Evolutionary conservation across 495 filamentous ascomycete species (phyloP).

Genomic region (Xylaria curta): DNA sequence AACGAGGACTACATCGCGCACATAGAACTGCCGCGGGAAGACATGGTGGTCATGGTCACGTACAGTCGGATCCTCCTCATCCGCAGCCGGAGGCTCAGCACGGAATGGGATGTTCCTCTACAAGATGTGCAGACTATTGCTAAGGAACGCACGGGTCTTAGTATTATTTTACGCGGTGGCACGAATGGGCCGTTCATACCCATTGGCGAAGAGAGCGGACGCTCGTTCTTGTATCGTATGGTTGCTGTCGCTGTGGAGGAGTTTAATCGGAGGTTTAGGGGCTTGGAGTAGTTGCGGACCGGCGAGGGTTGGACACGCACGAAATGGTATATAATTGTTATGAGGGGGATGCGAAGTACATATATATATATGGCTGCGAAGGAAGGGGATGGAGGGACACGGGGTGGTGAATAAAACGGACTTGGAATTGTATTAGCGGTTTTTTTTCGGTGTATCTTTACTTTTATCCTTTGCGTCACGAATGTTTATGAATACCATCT

Average conservation of each 20-base stretch:
- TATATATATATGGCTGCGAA: neutral
- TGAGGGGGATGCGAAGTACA: neutral
- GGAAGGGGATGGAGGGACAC: neutral
- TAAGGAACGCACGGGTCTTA: slow-evolving; percentile 94
- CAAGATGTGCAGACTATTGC: slow-evolving; percentile 96
- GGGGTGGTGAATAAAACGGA: neutral
- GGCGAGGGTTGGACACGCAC: neutral
- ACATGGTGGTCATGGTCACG: slow-evolving; percentile 94
- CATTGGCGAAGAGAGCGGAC: slow-evolving; percentile 81
- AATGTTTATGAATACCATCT: slow-evolving; percentile 4
- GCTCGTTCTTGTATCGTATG: slow-evolving; percentile 82
- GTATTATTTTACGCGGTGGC: slow-evolving; percentile 83
- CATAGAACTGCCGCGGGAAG: slow-evolving; percentile 85
- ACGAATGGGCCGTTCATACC: slow-evolving; percentile 96
- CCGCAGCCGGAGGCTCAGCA: slow-evolving; percentile 78
- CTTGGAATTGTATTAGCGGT: neutral
- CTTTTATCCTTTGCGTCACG: neutral
- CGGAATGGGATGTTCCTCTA: slow-evolving; percentile 93
- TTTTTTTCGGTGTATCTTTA: neutral
- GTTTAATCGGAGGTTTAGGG: slow-evolving; percentile 61
- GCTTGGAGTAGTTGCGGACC: slow-evolving; percentile 30
- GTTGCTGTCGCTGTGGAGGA: slow-evolving; percentile 64
- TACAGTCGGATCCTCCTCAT: slow-evolving; percentile 92
- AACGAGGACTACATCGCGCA: slow-evolving; percentile 97
- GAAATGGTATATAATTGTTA: neutral